Percentiles rank a stretch among this genome's conserved stretches.
These are phyloP conservation scores for Gaultheria prostrata DNA, from an alignment of 148 eudicot species.

Conservation along the genomic window DNA sequence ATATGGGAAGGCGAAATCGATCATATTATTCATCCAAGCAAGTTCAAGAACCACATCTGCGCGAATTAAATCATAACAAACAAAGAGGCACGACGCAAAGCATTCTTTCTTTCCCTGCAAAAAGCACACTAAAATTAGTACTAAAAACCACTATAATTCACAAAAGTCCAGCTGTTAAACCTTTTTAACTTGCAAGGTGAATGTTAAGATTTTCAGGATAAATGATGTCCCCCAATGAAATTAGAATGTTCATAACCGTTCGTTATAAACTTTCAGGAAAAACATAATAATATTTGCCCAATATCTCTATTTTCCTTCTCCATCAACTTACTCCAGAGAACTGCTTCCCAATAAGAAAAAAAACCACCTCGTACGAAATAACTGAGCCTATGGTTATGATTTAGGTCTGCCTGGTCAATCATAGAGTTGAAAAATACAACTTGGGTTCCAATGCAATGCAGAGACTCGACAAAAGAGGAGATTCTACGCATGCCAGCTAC, in stretches of 20 bases:
- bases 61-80: slow-evolving; percentile 81
- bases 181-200: neutral
- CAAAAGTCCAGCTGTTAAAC: neutral
- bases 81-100: slow-evolving; percentile 95
- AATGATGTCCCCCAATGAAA: neutral
- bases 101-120: slow-evolving; percentile 98
- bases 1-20: slow-evolving; percentile 97
- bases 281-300: neutral
- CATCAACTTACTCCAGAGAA: neutral
- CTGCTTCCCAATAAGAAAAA: neutral
- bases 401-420: slow-evolving; percentile 1
- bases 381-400: neutral
- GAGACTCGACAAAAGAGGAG: neutral
- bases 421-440: neutral
- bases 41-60: slow-evolving; percentile 90
- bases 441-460: neutral
- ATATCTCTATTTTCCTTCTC: neutral
- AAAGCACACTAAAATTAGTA: slow-evolving; percentile 17
- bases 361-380: neutral
- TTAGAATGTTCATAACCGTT: neutral
- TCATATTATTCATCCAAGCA: slow-evolving; percentile 97
- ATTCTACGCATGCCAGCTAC: neutral
- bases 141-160: neutral
- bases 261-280: neutral
- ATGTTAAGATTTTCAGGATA: neutral